Conservation (phyloP, 805 yeast species). For the Suhomyces sp. region DNA sequence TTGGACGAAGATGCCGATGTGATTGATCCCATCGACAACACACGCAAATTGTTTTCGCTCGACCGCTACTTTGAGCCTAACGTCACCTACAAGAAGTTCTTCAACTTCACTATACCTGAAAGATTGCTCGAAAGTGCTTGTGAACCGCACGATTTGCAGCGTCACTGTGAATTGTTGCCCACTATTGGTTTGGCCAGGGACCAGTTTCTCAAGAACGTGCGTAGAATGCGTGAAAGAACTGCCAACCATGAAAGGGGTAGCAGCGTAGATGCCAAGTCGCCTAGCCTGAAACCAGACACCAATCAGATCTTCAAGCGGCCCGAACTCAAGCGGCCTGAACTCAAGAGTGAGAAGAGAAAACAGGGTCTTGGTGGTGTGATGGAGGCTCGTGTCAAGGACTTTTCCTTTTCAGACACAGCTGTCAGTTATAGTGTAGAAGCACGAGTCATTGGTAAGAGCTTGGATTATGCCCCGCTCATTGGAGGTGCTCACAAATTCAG, state of each 20-base stretch:
- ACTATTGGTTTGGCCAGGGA: conserved; percentile 24
- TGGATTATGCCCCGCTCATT: conserved; percentile 15
- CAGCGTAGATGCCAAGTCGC: not conserved
- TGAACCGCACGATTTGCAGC: conserved; percentile 21
- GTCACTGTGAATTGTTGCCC: conserved; percentile 23
- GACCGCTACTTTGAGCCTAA: conserved; percentile 20
- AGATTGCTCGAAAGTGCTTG: conserved; percentile 29
- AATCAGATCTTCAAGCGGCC: not conserved
- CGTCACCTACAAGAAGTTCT: conserved; percentile 25
- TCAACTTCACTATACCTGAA: conserved; percentile 24
- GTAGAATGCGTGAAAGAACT: conserved; percentile 7
- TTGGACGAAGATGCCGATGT: conserved; percentile 9
- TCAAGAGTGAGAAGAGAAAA: not conserved
- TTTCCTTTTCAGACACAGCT: conserved; percentile 25
- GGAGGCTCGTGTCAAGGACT: conserved; percentile 19
- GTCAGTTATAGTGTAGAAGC: conserved; percentile 28
- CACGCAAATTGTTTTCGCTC: conserved; percentile 14
- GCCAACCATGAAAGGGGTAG: not conserved
- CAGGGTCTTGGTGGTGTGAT: not conserved
- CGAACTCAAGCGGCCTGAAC: not conserved
- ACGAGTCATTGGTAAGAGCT: conserved; percentile 22
- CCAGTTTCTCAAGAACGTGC: conserved; percentile 18
- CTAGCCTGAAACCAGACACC: not conserved
- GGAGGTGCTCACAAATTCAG: conserved; percentile 3
- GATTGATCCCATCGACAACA: conserved; percentile 21